Evolutionary conservation across 352 stramenopile species (phyloP), one percentile per base, ranked within the genome.

Genomic region (Phytophthora citrophthora): DNA sequence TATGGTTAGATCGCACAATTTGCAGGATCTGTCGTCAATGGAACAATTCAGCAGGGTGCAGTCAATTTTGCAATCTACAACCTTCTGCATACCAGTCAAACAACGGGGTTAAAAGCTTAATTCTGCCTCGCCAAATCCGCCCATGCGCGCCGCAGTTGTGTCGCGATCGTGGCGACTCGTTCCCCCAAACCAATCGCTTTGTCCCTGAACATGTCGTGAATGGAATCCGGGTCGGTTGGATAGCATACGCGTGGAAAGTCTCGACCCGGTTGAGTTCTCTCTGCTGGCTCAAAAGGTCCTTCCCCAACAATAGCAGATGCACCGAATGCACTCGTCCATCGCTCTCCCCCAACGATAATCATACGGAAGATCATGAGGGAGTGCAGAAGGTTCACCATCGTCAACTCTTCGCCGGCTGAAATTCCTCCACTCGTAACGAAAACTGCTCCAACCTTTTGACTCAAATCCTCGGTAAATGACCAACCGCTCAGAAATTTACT

Each of bases 291-390:
- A 61, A 90, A 91, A 34, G 86, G 74, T 5, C 88, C 84, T 67
- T 97, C 88, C 4, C 77, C 80, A 23, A 96, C 85, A 18, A 94
- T 84, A 5, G 85, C 89, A 23, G 83, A 92, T 1, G 83, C 89
- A 13, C 89, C 89, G 65, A 96, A 97, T 12, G 88, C 82, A 53
- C 83, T 93, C 39, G 85, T 94, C 89, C 89, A 97, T 47, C 70
- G 77, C 64, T 94, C 88, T 18, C 89, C 89, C 23, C 88, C 89
- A 10, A 95, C 89, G 31, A 91, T 75, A 41, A 95, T 79, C 75
- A 96, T 86, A 59, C 88, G 85, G 55, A 95, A 95, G 52, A 97
- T 87, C 66, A 97, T 81, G 76, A 97, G 88, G 31, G 82, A 92
- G 50, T 93, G 80, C 23, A 97, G 68, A 39, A 97, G 64, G 40